Evolutionary conservation across 257 asterid genomes (phyloP), one percentile per base, ranked within the genome.

Genomic region (Solanum appendiculatum): DNA sequence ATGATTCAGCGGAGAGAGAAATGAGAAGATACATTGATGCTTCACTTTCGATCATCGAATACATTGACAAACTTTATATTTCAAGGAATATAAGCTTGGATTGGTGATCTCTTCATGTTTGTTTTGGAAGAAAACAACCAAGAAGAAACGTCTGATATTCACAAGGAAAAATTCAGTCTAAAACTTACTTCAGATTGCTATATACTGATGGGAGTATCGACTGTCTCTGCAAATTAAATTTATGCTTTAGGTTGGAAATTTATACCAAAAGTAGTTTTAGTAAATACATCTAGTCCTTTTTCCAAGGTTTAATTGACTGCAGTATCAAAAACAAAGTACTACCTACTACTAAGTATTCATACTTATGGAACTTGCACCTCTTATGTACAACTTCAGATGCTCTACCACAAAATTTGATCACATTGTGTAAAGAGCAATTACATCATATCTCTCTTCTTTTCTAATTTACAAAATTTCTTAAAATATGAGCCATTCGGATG

Each of bases 1-100:
- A 89, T n/a, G 91, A 92, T 83, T 92, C 99, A 18, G 98, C 97
- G 23, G 91, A 90, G 92, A 92, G 91, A 90, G 95, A 93, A 87
- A 95, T 96, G 99, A 88, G 86, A 64, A 89, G 99, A 88, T 97
- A 93, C 91, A 97, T 97, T 36, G 89, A 93, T 34, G 98, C 98
- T 12, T 95, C 98, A 2, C 91, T 89, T 68, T 98, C 98, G 37
- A 89, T 95, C 84, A 97, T 97, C 37, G 94, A 94, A 78, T 96
- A 97, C 92, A 93, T 97, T 56, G 99, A 97, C 75, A 88, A 87
- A 86, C 89, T 95, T 87, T 97, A 92, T 92, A 86, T 89, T 86
- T 88, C 93, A 54, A 93, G 98, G 89, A 91, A 89, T 68, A 94
- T 96, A 89, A 91, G 82, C 91, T 92, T 95, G 93, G 95, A 97